Percentiles rank a stretch among this genome's conserved stretches.
These are phyloP conservation scores for Pilasporangium apinafurcum DNA, from an alignment of 352 stramenopile species.

Conservation along the genomic window DNA sequence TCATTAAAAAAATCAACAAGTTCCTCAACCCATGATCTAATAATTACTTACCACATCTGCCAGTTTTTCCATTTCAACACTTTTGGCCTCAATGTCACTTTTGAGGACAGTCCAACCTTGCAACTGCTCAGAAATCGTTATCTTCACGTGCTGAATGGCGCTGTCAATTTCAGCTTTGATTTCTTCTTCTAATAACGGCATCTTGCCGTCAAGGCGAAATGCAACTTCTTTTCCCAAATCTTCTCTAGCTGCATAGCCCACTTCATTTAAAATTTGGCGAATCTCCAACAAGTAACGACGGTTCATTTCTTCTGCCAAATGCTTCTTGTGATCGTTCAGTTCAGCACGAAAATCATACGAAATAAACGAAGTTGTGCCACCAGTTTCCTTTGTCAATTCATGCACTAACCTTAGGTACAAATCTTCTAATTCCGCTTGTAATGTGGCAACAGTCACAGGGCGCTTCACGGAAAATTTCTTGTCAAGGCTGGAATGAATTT, in stretches of 20 bases:
- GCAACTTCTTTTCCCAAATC: constrained; percentile 57
- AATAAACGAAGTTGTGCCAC: constrained; percentile 21
- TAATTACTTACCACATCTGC: constrained; percentile 71
- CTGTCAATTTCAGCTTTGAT: constrained; percentile 59
- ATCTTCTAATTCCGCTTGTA: constrained; percentile 57
- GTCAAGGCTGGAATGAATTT: constrained; percentile 57
- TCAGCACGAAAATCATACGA: constrained; percentile 43
- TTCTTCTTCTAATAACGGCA: constrained; percentile 52
- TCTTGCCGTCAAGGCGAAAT: constrained; percentile 57
- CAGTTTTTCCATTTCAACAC: constrained; percentile 61
- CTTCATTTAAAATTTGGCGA: constrained; percentile 65
- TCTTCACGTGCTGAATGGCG: constrained; percentile 47
- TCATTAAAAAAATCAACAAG: neutral
- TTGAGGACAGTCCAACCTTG: constrained; percentile 73
- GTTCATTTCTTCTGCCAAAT: constrained; percentile 61
- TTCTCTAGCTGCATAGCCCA: constrained; percentile 51
- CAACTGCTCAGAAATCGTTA: constrained; percentile 36
- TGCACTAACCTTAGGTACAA: constrained; percentile 23
- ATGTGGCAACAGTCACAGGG: constrained; percentile 45
- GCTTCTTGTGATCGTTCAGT: constrained; percentile 54
- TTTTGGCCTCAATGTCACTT: constrained; percentile 52
- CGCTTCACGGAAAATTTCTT: constrained; percentile 39
- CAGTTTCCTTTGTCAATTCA: constrained; percentile 12
- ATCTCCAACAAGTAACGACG: constrained; percentile 76
- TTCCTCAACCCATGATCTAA: too few species aligned